Evolutionary conservation across 495 filamentous ascomycete species (phyloP), one percentile per base, ranked within the genome.

Genomic region (Penicillium canescens): DNA sequence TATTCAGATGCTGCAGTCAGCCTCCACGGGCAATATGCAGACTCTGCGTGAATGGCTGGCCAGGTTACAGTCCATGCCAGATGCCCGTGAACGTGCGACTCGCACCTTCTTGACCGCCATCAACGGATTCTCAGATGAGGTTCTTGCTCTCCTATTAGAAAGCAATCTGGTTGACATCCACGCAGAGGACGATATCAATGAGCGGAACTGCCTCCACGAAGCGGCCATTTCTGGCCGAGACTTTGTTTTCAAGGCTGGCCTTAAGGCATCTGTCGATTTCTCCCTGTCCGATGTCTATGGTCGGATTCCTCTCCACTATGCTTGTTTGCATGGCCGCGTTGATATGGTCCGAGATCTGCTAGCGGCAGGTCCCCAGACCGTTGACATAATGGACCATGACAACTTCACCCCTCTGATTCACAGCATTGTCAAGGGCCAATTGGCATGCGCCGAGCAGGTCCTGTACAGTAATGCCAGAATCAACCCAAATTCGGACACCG

Each of bases 341-440:
- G 87, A 90, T 41, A 91, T 96, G 86, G 84, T 96, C 51, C 80
- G 86, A 46, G 77, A 80, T 18, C 75, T 98, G 38, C 75, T 96
- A 34, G 71, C 74, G 14, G 73, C 73, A 6, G 77, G 75, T 18
- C 82, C 82, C 8, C 66, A 78, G 5, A 95, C 90, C 0, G 87
- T 98, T 61, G 81, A 98, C 64, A 68, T 84, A 16, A 89, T 91
- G 68, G 94, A 98, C 62, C 91, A 96, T 61, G 92, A 98, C 70
- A 97, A 96, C 71, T 98, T 96, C 70, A 97, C 94, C 3, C 91
- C 94, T 0, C 75, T 98, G 42, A 94, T 98, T 46, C 94, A 97
- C 68, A 88, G 90, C 50, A 96, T 98, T 61, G 91, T 95, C 42
- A 91, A 93, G 60, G 80, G 85, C 38, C 86, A 94, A 51, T 76